Conservation (phyloP, 805 yeast genomes). For the Ascoidea tarda region DNA sequence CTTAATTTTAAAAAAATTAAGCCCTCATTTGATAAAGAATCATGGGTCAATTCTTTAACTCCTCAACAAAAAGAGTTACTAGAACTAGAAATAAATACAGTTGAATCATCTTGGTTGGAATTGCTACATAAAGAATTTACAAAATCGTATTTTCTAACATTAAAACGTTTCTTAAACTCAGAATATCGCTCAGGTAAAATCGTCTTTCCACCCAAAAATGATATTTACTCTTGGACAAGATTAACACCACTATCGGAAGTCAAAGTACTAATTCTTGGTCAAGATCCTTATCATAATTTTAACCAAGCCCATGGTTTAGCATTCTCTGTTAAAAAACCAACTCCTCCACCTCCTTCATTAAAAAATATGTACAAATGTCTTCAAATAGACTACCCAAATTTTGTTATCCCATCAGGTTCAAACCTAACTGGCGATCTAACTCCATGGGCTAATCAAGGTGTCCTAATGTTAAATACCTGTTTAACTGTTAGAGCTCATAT, state of each 20-base stretch:
- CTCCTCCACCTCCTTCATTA: slow-evolving; percentile 79
- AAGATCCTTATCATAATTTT: slow-evolving; percentile 88
- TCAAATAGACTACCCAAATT: slow-evolving; percentile 52
- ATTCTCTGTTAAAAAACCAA: slow-evolving; percentile 77
- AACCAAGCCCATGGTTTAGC: slow-evolving; percentile 97
- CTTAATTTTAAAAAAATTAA: too few species aligned
- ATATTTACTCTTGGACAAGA: slow-evolving; percentile 86
- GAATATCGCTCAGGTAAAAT: slow-evolving; percentile 31
- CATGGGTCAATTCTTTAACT: slow-evolving; percentile 36
- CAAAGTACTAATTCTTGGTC: slow-evolving; percentile 77
- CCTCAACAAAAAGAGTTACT: slow-evolving; percentile 37
- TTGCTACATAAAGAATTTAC: slow-evolving; percentile 56
- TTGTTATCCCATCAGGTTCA: slow-evolving; percentile 37
- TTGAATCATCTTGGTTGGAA: slow-evolving; percentile 72
- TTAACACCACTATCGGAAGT: slow-evolving; percentile 60
- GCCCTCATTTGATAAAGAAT: slow-evolving; percentile 17
- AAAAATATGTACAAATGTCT: slow-evolving; percentile 77
- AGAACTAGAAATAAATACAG: slow-evolving; percentile 48
- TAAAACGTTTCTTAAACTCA: slow-evolving; percentile 46
- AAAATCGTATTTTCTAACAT: slow-evolving; percentile 68
- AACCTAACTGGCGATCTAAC: slow-evolving; percentile 52
- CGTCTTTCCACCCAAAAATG: slow-evolving; percentile 65
- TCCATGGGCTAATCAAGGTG: slow-evolving; percentile 82
- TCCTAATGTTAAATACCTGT: slow-evolving; percentile 73
- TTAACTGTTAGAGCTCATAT: slow-evolving; percentile 86